Base-by-base conservation (phyloP, 805 yeast genomes). In the Debaryomyces hansenii region DNA sequence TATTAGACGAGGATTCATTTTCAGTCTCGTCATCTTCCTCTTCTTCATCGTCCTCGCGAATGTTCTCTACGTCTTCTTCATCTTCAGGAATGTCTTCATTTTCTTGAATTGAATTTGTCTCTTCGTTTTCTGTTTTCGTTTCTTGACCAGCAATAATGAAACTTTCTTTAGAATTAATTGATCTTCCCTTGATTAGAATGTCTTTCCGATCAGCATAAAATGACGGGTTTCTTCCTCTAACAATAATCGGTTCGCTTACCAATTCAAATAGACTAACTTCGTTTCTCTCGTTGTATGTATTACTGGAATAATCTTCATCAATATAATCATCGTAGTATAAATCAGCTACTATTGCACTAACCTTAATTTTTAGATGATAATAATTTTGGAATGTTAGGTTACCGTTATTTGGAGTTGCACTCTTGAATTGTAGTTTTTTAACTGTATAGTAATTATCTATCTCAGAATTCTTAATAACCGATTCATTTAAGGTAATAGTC, bases 211-310 rank as follows among this genome's bases (percentile, higher is more conserved):
- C 80, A 29, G 73, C 71, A 54, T 80, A 81, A 50, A 81, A 82
- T n/a, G 79, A 71, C 2, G 86, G 85, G 52, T 81, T 82, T 42
- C 85, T 60, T 2, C 86, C 86, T 50, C 86, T 61, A 7, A 81
- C 85, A 11, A 78, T 77, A 3, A 82, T 75, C 1, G 83, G 83
- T 29, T 73, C 66, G 48, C 67, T 67, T 5, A 55, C 52, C 20
- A 68, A 51, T 42, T 68, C 74, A 45, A 56, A 54, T 18, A 68
- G 49, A 4, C 53, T 52, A 4, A 67, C 57, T 46, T 68, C 74
- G 45, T 67, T 68, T 28, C 59, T 55, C 36, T 61, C 58, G 28
- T 50, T 52, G 27, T 49, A 59, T 14, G 50, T 50, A 9, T 53
- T 52, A 2, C 47, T 56, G 21, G 53, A 40, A 18, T 55, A 54